These are phyloP conservation scores for Fusarium proliferatum DNA, from an alignment of 2,329 filamentous ascomycete genomes.

Conservation along the genomic window DNA sequence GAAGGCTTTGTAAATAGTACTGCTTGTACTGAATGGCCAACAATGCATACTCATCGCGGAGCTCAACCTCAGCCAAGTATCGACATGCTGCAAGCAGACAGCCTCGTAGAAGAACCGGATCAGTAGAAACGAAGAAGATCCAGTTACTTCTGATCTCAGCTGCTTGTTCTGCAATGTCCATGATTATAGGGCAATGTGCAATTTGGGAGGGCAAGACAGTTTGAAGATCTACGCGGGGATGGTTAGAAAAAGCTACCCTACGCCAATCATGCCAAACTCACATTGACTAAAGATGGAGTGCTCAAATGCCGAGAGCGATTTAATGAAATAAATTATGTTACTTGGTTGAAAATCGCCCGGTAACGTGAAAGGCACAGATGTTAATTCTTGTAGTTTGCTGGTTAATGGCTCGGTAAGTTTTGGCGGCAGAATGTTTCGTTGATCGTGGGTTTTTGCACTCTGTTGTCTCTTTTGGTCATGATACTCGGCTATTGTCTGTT, in stretches of 20 bases:
- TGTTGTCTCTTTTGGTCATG: not conserved
- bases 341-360: not conserved
- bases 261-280: not conserved
- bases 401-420: rapidly evolving
- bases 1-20: not conserved
- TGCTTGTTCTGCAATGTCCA: not conserved
- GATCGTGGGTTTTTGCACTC: no score
- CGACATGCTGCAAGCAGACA: conserved; percentile 7
- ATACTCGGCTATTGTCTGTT: not conserved
- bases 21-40: conserved; percentile 3
- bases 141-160: not conserved
- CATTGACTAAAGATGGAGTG: conserved; percentile 6
- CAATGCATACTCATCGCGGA: not conserved
- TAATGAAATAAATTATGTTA: not conserved
- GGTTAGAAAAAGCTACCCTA: not conserved
- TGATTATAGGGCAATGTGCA: not conserved
- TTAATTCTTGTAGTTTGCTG: rapidly evolving
- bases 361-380: not conserved
- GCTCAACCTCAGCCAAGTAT: not conserved
- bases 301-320: not conserved
- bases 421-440: not conserved
- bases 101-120: not conserved
- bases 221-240: not conserved
- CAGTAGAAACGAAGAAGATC: conserved; percentile 7
- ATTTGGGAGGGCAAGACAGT: not conserved